Evolutionary conservation across 352 stramenopile species (phyloP).

Genomic region (Sclerospora graminicola): DNA sequence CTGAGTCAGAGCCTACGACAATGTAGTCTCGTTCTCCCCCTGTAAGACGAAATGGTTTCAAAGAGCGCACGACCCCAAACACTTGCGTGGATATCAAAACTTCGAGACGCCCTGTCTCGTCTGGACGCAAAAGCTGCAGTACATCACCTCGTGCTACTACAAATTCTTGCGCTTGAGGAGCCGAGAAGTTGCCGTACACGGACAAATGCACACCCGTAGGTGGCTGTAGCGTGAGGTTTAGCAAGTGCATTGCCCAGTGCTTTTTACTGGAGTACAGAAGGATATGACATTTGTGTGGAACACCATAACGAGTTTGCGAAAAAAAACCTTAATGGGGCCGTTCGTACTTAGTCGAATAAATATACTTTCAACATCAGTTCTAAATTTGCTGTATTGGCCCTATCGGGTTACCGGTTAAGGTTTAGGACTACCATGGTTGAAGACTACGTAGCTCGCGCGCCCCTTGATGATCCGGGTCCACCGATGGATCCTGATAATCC

Average conservation of each 20-base stretch:
- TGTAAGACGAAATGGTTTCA: conserved; percentile 85
- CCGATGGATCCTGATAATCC: too few species aligned
- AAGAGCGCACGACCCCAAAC: conserved; percentile 89
- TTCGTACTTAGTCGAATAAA: too few species aligned
- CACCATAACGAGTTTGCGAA: too few species aligned
- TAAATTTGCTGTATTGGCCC: too few species aligned
- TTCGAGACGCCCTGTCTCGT: conserved; percentile 60
- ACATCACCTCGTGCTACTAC: conserved; percentile 89
- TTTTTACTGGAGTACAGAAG: too few species aligned
- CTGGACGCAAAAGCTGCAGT: conserved; percentile 89
- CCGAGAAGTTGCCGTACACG: conserved; percentile 89
- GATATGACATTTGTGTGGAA: too few species aligned
- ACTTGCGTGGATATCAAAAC: conserved; percentile 76
- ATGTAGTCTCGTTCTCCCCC: conserved; percentile 91
- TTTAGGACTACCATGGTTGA: too few species aligned
- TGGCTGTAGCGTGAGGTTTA: conserved; percentile 84
- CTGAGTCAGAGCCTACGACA: conserved; percentile 93
- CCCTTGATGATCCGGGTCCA: too few species aligned
- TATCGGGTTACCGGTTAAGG: too few species aligned
- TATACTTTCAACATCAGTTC: too few species aligned
- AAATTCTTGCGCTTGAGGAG: conserved; percentile 89
- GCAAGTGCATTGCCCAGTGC: conserved; percentile 35
- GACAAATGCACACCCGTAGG: conserved; percentile 71
- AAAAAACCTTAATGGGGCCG: too few species aligned
- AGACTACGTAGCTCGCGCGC: too few species aligned